A percentile compares a stretch with the other conserved stretches of the same genome.
phyloP scores from a whole-genome alignment of 2,329 filamentous ascomycete genomes.

The Tolypocladium tundrense region DNA sequence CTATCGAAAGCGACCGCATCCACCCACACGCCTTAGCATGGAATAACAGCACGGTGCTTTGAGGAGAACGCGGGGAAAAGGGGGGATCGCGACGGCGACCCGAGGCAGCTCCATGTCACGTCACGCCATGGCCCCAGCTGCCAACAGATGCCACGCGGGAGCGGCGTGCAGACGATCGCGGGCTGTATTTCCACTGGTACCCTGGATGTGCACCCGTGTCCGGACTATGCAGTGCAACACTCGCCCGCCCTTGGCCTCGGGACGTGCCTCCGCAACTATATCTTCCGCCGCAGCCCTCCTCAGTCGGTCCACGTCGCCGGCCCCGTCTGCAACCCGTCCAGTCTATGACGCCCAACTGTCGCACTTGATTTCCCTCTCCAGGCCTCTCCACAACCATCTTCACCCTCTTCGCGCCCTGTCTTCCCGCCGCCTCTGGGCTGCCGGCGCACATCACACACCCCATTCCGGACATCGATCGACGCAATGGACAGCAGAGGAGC shows the following conservation, averaged over 20 bases:
- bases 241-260: not conserved
- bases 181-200: not conserved
- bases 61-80: not conserved
- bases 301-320: not conserved
- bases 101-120: not conserved
- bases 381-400: not conserved
- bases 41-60: not conserved
- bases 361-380: not conserved
- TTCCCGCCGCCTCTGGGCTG: not conserved
- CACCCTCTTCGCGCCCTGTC: not conserved
- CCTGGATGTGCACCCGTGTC: not conserved
- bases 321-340: not conserved
- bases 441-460: not conserved
- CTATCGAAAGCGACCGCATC: not conserved
- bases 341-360: not conserved
- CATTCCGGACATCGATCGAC: not conserved
- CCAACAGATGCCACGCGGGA: not conserved
- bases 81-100: not conserved
- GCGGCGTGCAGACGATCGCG: not conserved
- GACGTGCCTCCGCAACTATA: not conserved
- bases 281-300: not conserved
- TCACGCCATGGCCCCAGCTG: not conserved
- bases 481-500: slow-evolving; percentile 13
- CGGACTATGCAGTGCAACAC: not conserved
- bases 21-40: not conserved